phyloP scores from a whole-genome alignment of 192 early-diverging fungal genomes.

The Rhizophlyctis rosea region DNA sequence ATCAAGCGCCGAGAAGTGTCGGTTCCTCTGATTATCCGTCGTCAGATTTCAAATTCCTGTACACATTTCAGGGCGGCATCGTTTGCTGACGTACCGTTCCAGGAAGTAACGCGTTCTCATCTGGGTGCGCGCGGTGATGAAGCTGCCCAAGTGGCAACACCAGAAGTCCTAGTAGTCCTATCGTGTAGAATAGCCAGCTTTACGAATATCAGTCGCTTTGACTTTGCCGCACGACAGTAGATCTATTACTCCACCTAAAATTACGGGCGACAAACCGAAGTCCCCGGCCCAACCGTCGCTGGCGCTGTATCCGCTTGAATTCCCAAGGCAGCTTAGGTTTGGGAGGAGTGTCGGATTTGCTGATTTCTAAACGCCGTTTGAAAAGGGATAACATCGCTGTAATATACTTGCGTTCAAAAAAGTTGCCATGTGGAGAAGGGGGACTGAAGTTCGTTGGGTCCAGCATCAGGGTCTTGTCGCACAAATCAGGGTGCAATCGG shows the following conservation, averaged over 20 bases:
- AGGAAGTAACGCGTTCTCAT: conserved; percentile 51
- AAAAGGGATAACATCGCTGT: neutral
- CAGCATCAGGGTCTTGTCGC: too few species aligned
- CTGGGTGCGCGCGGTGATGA: conserved; percentile 22
- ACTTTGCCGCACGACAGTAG: too few species aligned
- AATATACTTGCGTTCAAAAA: neutral
- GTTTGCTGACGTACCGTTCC: conserved; percentile 36
- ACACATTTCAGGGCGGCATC: conserved; percentile 6
- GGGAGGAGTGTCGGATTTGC: neutral
- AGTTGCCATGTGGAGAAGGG: neutral
- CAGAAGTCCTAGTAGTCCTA: conserved; percentile 28
- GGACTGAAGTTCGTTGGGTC: too few species aligned
- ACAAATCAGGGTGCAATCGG: too few species aligned
- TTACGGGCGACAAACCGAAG: neutral
- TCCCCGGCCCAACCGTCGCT: neutral
- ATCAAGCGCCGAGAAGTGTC: conserved; percentile 19
- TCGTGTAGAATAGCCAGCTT: conserved; percentile 34
- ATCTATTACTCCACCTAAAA: neutral
- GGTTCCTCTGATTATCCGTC: conserved; percentile 2
- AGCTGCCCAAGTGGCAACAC: conserved; percentile 28
- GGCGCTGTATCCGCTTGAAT: neutral
- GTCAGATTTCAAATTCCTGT: conserved; percentile 1
- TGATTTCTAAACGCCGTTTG: neutral
- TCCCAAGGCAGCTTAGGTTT: neutral
- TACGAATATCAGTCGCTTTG: too few species aligned